A percentile compares a stretch with the other conserved stretches of the same genome.
These are phyloP conservation scores for Dactylis glomerata DNA, from an alignment of 176 grass and related monocot genomes.

Conservation along the genomic window DNA sequence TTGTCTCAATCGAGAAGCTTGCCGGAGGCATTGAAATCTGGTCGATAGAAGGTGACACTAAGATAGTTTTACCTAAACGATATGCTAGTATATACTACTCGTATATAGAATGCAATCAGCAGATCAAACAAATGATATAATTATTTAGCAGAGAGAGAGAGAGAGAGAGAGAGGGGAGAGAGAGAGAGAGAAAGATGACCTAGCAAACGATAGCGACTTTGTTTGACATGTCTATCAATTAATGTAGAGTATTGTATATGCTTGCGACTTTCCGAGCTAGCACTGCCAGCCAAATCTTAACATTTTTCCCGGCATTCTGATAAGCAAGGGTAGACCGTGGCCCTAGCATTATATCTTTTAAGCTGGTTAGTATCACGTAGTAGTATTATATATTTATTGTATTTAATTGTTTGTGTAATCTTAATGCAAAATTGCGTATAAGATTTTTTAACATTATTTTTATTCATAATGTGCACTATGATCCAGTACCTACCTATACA, in stretches of 20 bases:
- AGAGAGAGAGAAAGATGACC: neutral
- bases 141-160: too few species aligned
- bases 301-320: neutral
- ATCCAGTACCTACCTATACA: too few species aligned
- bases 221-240: neutral
- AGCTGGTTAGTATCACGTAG: too few species aligned
- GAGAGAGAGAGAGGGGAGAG: too few species aligned
- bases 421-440: too few species aligned
- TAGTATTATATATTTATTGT: too few species aligned
- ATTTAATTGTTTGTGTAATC: too few species aligned
- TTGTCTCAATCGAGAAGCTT: neutral
- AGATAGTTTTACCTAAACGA: neutral
- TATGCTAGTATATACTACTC: neutral
- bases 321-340: neutral
- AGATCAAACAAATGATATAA: neutral
- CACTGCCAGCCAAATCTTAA: neutral
- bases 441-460: too few species aligned
- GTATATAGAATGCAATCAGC: neutral
- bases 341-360: neutral
- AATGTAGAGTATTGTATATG: neutral
- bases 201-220: neutral
- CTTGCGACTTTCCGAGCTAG: neutral
- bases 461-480: too few species aligned
- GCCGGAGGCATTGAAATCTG: neutral
- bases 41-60: neutral